Percentiles rank a stretch among this genome's conserved stretches.
These are phyloP conservation scores for Veloporphyrellus conicus DNA, from an alignment of 1,284 basidiomycete genomes.

Conservation along the genomic window DNA sequence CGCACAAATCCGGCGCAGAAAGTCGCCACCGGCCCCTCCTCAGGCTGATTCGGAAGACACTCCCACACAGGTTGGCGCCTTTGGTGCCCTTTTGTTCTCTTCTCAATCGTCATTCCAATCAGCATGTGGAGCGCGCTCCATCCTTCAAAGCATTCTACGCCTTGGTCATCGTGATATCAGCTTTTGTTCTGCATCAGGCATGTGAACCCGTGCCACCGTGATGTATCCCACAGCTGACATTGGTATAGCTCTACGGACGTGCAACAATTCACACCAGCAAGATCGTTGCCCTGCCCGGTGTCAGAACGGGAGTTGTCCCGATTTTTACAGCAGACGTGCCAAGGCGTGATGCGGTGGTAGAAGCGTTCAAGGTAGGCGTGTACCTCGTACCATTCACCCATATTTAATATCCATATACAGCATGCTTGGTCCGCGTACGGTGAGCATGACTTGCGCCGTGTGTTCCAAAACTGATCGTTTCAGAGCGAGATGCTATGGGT, in stretches of 20 bases:
- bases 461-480: constrained; percentile 24
- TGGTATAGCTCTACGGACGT: constrained; percentile 13
- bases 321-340: constrained; percentile 49
- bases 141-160: constrained; percentile 15
- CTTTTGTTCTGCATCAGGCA: constrained; percentile 23
- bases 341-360: constrained; percentile 66
- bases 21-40: not conserved
- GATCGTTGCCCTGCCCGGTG: constrained; percentile 15
- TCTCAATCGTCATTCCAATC: not conserved
- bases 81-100: not conserved
- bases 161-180: constrained; percentile 7
- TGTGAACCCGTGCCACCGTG: constrained; percentile 1
- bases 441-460: constrained; percentile 29
- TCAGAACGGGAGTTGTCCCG: constrained; percentile 20
- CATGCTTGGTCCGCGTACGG: constrained; percentile 80
- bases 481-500: constrained; percentile 86
- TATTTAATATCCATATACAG: constrained; percentile 37
- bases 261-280: constrained; percentile 2
- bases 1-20: constrained; percentile 26
- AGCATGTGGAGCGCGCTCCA: constrained; percentile 8
- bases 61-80: constrained; percentile 9
- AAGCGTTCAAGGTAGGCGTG: constrained; percentile 69
- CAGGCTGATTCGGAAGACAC: not conserved
- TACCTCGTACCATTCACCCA: constrained; percentile 1
- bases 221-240: constrained; percentile 5